phyloP scores from a whole-genome alignment of 2,329 filamentous ascomycete species.

The Apiospora sp. region DNA sequence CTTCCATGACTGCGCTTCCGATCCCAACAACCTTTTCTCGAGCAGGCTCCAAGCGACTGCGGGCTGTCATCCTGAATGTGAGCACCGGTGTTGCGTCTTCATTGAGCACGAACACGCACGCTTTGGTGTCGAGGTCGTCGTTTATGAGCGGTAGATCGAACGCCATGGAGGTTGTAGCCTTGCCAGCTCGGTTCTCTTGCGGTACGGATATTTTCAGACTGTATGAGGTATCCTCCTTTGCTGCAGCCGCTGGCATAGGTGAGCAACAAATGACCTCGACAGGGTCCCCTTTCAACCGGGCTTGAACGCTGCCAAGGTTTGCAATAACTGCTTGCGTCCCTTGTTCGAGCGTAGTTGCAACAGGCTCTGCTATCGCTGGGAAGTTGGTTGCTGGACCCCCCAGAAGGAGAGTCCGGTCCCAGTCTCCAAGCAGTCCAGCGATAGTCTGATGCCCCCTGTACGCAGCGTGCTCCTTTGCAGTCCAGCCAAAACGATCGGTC shows the following conservation, averaged over 20 bases:
- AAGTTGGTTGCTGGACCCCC: neutral
- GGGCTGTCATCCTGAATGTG: neutral
- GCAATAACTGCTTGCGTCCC: neutral
- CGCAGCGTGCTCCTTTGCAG: constrained; percentile 25
- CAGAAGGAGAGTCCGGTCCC: neutral
- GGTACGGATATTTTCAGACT: neutral
- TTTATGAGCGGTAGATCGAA: neutral
- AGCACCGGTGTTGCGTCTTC: neutral
- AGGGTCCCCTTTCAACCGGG: neutral
- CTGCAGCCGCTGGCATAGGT: neutral
- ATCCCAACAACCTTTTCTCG: neutral
- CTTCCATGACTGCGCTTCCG: neutral
- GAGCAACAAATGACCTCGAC: neutral
- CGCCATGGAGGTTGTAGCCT: neutral
- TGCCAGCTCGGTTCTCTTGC: neutral
- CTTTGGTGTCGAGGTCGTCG: neutral
- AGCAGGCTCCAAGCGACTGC: neutral
- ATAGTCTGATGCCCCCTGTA: constrained; percentile 18
- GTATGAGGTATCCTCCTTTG: neutral
- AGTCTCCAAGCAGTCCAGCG: neutral
- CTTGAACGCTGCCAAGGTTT: neutral
- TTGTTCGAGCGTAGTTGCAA: neutral
- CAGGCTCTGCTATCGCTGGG: neutral
- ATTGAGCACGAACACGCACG: neutral
- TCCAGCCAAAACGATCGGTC: constrained; percentile 22